Evolutionary conservation across 441 rosid genomes (phyloP).

Genomic region (Eruca vesicaria): DNA sequence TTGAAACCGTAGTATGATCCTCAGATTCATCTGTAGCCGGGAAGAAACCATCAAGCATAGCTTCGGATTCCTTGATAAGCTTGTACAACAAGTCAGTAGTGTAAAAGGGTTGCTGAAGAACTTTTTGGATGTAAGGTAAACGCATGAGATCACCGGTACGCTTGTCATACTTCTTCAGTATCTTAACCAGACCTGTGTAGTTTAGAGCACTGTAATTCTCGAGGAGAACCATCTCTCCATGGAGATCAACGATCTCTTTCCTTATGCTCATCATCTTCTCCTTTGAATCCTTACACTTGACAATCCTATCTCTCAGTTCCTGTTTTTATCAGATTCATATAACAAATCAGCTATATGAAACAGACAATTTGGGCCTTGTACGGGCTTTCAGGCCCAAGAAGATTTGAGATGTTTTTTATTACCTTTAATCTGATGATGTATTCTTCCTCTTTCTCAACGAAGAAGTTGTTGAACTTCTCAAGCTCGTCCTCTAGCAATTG

Average conservation of each 20-base stretch:
- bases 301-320: constrained; percentile 67
- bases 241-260: constrained; percentile 82
- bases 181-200: constrained; percentile 67
- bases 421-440: constrained; percentile 85
- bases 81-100: constrained; percentile 68
- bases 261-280: constrained; percentile 56
- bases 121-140: constrained; percentile 54
- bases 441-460: constrained; percentile 93
- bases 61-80: constrained; percentile 58
- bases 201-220: constrained; percentile 92
- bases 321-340: constrained; percentile 19
- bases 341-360: neutral
- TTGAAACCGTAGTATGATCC: constrained; percentile 29
- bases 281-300: constrained; percentile 39
- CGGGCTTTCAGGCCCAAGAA: neutral
- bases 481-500: constrained; percentile 70
- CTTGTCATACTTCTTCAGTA: constrained; percentile 82
- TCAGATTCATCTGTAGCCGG: neutral
- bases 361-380: no score
- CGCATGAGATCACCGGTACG: constrained; percentile 51
- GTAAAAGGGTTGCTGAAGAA: constrained; percentile 66
- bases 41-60: constrained; percentile 52
- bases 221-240: constrained; percentile 88
- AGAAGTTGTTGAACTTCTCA: constrained; percentile 86
- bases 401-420: neutral